phyloP scores from a whole-genome alignment of 148 eudicot species.

The Amaranthus hypochondriacus region DNA sequence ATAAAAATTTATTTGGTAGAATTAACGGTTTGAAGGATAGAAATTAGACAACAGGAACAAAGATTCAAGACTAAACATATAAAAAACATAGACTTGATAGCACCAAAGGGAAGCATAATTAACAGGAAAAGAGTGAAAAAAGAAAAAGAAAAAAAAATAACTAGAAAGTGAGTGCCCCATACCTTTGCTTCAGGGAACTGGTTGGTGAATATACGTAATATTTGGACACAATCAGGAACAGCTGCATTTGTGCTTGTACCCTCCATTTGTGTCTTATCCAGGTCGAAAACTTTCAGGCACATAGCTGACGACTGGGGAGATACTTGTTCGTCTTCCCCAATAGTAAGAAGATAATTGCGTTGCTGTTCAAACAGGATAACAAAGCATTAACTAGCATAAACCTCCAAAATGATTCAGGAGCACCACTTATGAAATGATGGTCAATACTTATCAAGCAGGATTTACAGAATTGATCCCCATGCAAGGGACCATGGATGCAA shows the following conservation, averaged over 20 bases:
- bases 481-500: background rate
- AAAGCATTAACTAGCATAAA: constrained; percentile 3
- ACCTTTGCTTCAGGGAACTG: constrained; percentile 95
- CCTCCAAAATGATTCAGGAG: background rate
- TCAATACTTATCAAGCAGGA: background rate
- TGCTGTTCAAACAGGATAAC: constrained; percentile 46
- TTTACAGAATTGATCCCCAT: background rate
- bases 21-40: background rate
- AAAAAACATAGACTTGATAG: background rate
- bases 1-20: background rate
- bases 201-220: constrained; percentile 83
- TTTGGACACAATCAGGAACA: constrained; percentile 83
- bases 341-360: constrained; percentile 81
- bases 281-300: constrained; percentile 89
- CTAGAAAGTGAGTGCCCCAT: background rate
- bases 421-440: background rate
- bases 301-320: constrained; percentile 58
- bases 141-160: constrained; percentile 8
- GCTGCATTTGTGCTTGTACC: constrained; percentile 58
- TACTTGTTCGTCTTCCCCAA: constrained; percentile 91
- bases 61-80: background rate
- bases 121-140: background rate
- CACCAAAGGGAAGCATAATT: background rate
- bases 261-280: constrained; percentile 79
- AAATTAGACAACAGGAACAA: constrained; percentile 13